A percentile compares a stretch with the other conserved stretches of the same genome.
phyloP scores from a whole-genome alignment of 495 filamentous ascomycete species.

The Cairneyella variabilis region DNA sequence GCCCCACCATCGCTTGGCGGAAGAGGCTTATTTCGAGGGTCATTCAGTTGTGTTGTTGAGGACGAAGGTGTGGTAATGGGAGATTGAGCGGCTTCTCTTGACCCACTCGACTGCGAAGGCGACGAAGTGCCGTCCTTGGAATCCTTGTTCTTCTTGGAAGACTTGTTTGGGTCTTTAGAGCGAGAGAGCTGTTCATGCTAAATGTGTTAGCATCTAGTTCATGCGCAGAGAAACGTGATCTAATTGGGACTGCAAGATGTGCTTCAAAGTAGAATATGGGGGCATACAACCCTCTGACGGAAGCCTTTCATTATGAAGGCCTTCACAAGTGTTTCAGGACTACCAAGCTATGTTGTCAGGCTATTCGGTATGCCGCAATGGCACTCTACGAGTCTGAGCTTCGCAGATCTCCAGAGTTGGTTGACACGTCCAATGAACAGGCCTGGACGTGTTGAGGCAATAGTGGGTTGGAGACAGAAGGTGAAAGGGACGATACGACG shows the following conservation, averaged over 20 bases:
- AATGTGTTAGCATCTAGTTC: constrained; percentile 27
- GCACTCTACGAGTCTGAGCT: not conserved
- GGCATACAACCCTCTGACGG: constrained; percentile 93
- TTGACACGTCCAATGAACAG: not conserved
- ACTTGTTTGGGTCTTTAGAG: constrained; percentile 86
- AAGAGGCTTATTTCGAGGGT: constrained; percentile 77
- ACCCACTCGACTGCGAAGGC: constrained; percentile 52
- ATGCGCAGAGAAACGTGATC: too few species aligned
- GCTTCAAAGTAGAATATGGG: not conserved
- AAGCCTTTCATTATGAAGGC: constrained; percentile 87
- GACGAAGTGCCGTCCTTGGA: constrained; percentile 74
- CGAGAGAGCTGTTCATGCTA: constrained; percentile 75
- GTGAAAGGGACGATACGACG: not conserved
- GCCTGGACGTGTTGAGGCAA: not conserved
- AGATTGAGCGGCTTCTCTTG: constrained; percentile 50
- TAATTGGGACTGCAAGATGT: constrained; percentile 7
- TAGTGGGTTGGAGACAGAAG: not conserved
- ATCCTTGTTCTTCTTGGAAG: constrained; percentile 90
- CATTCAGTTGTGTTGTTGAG: constrained; percentile 82
- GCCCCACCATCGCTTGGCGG: constrained; percentile 62
- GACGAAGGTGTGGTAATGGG: constrained; percentile 70
- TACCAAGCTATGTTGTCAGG: not conserved
- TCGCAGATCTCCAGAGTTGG: not conserved
- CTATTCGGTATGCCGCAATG: not conserved
- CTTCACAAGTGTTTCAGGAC: constrained; percentile 20